Conservation (phyloP, 2,329 filamentous ascomycete genomes). For the Aureobasidium zeae region DNA sequence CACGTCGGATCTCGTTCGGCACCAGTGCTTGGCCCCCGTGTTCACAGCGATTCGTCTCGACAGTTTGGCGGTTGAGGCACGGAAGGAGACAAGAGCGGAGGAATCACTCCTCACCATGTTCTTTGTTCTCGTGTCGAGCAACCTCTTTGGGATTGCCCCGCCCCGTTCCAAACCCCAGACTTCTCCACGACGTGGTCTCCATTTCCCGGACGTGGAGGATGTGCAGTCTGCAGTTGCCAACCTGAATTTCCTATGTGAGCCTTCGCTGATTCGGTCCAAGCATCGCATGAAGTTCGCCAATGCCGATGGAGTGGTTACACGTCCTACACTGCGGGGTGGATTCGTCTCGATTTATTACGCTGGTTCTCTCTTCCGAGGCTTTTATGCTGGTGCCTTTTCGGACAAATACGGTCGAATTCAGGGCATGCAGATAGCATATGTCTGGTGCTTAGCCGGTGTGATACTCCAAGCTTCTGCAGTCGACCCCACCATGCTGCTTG, state of each 20-base stretch:
- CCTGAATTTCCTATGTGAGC: neutral
- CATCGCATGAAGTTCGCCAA: constrained; percentile 1
- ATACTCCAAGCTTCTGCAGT: constrained; percentile 20
- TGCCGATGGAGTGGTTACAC: neutral
- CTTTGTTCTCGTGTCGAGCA: too few relatives aligned
- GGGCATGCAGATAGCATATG: constrained; percentile 21
- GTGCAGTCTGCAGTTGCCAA: too few relatives aligned
- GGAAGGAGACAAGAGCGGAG: too few relatives aligned
- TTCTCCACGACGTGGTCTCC: too few relatives aligned
- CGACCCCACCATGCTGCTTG: constrained; percentile 20
- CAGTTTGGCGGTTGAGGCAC: too few relatives aligned
- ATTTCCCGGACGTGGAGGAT: too few relatives aligned
- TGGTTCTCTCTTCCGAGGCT: constrained; percentile 19
- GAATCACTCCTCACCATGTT: too few relatives aligned
- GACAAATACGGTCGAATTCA: constrained; percentile 23
- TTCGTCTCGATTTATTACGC: constrained; percentile 16
- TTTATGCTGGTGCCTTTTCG: constrained; percentile 12
- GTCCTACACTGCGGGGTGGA: constrained; percentile 15
- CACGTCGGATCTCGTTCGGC: too few relatives aligned
- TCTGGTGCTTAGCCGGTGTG: constrained; percentile 22
- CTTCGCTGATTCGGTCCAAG: neutral
- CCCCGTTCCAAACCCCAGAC: too few relatives aligned
- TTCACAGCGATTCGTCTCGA: too few relatives aligned
- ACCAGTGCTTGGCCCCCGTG: too few relatives aligned
- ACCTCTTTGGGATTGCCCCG: too few relatives aligned